These are phyloP conservation scores for Dianthus caryophyllus DNA, from an alignment of 148 eudicot genomes.

Conservation along the genomic window DNA sequence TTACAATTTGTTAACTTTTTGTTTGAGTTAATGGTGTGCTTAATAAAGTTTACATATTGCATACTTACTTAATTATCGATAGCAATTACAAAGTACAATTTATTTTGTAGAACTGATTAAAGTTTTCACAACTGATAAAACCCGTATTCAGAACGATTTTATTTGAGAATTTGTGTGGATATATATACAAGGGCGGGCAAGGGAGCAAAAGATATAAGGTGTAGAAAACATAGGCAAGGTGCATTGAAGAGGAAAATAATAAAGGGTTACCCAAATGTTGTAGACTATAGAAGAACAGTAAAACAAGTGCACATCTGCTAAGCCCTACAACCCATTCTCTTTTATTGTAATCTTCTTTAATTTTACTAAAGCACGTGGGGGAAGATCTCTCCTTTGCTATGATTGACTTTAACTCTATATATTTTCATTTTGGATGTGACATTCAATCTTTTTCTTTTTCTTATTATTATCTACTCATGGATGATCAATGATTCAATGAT, in stretches of 20 bases:
- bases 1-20: no score
- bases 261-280: no score
- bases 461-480: neutral
- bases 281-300: no score
- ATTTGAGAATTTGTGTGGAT: no score
- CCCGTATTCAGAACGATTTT: no score
- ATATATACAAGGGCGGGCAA: neutral
- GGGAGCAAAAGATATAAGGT: neutral
- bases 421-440: neutral
- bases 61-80: no score
- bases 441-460: neutral
- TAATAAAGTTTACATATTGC: no score
- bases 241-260: conserved; percentile 2
- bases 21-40: no score
- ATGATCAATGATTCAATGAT: no score
- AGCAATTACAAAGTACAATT: no score
- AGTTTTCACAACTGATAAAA: no score
- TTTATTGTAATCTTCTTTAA: conserved; percentile 10
- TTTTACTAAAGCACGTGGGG: conserved; percentile 18
- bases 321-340: conserved; percentile 27
- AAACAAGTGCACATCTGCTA: neutral
- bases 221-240: conserved; percentile 14
- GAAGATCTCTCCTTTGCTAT: neutral
- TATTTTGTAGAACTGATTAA: no score
- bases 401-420: neutral